Conservation (phyloP, 2,329 filamentous ascomycete species). For the Penicillium sp. region DNA sequence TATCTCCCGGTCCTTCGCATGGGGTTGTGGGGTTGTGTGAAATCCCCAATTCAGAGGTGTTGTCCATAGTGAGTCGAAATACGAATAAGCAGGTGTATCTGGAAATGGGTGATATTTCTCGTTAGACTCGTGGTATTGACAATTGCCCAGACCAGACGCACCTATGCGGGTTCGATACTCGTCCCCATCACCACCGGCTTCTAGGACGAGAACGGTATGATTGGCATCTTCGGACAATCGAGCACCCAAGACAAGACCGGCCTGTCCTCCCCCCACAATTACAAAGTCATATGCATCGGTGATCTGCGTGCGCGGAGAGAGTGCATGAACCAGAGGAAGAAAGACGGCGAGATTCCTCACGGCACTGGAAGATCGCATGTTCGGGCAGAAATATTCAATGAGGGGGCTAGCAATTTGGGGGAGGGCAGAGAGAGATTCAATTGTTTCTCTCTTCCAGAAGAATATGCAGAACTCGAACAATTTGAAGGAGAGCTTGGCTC, state of each 20-base stretch:
- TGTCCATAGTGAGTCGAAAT: constrained; percentile 32
- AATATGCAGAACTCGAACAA: too few relatives aligned
- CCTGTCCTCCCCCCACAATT: constrained; percentile 51
- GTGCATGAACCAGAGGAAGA: constrained; percentile 14
- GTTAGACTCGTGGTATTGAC: constrained; percentile 2
- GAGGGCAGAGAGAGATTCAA: too few relatives aligned
- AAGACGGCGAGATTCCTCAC: background rate
- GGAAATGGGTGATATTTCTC: background rate
- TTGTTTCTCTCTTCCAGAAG: too few relatives aligned
- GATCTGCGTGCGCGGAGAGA: constrained; percentile 24
- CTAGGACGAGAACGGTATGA: constrained; percentile 31
- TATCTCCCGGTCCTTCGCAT: constrained; percentile 26
- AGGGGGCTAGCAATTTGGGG: too few relatives aligned
- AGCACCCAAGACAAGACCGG: constrained; percentile 44
- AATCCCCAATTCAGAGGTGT: constrained; percentile 32
- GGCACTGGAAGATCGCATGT: constrained; percentile 1
- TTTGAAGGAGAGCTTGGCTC: too few relatives aligned
- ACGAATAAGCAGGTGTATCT: constrained; percentile 32
- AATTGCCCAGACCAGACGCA: constrained; percentile 4
- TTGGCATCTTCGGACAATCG: constrained; percentile 40
- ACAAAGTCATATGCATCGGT: constrained; percentile 31
- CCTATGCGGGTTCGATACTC: constrained; percentile 30
- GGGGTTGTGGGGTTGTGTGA: constrained; percentile 25
- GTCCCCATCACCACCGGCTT: constrained; percentile 29
- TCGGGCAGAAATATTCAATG: background rate